Evolutionary conservation across 2,329 filamentous ascomycete species (phyloP), one percentile per base, ranked within the genome.

Genomic region (Cladosporium halotolerans): DNA sequence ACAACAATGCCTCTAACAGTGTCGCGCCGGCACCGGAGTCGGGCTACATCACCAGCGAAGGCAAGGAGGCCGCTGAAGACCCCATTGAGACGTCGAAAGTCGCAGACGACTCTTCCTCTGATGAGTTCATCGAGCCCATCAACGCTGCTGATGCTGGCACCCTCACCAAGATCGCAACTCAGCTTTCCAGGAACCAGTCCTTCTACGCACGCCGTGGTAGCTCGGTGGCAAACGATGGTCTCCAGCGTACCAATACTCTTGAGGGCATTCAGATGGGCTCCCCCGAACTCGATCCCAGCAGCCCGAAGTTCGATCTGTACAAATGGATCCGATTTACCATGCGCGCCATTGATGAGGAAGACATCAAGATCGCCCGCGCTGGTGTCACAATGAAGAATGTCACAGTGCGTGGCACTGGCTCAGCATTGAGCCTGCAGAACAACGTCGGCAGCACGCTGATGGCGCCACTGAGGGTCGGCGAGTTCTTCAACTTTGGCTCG

Each of bases 401-500:
- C 33, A 79, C 79, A 53, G 82, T 89, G 0, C 83, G 76, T 5
- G 86, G 86, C 0, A 83, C 82, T 0, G 85, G 84, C 0, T 76
- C 79, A 2, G 83, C 83, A 0, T 65, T 89, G 19, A 83, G 88
- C 58, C 72, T 88, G 1, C 86, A 90, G 63, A 74, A 82, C 52
- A 88, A 81, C 2, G 82, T 89, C 3, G 76, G 73, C 2, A 82
- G 82, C 1, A 68, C 81, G 7, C 64, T 87, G 18, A 66, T 79
- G 55, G 73, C 79, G 0, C 85, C 83, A 0, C 69, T 87, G 18
- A 75, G 81, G 1, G 64, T 80, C 0, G 73, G 77, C 1, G 79
- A 87, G 53, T 70, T 78, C 40, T 73, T 86, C 46, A 77, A 73
- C 52, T 65, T 70, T 41, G 65, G 66, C 18, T 74, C 73, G 41